These are phyloP conservation scores for Ascochyta rabiei DNA, from an alignment of 2,329 filamentous ascomycete species.

Conservation along the genomic window DNA sequence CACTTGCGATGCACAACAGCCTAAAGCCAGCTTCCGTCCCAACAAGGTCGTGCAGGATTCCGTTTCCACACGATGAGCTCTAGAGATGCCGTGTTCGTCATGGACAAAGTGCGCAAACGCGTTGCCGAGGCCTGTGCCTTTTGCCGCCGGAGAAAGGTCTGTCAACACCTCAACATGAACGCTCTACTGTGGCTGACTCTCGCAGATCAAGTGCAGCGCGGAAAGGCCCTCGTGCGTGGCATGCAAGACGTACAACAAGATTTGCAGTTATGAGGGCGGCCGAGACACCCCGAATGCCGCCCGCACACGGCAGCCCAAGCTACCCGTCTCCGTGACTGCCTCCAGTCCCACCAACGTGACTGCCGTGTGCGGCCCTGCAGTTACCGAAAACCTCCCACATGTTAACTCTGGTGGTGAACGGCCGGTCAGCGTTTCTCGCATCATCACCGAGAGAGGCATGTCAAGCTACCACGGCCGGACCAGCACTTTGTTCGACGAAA, in stretches of 20 bases:
- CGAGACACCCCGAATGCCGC: constrained; percentile 27
- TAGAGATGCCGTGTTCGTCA: neutral
- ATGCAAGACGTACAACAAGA: constrained; percentile 54
- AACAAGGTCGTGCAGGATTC: no score
- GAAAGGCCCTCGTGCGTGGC: constrained; percentile 55
- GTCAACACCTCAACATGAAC: neutral
- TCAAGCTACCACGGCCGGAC: constrained; percentile 59
- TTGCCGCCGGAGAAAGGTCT: constrained; percentile 50
- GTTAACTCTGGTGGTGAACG: constrained; percentile 5
- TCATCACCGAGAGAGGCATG: constrained; percentile 47
- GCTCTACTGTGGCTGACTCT: constrained; percentile 12
- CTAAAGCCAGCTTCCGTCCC: no score
- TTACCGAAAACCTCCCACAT: no score
- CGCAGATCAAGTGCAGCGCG: constrained; percentile 57
- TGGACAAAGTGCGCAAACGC: constrained; percentile 28
- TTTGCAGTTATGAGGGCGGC: constrained; percentile 49
- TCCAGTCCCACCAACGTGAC: neutral
- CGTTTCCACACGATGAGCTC: no score
- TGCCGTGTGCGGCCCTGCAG: no score
- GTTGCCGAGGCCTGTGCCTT: constrained; percentile 46
- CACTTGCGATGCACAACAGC: no score
- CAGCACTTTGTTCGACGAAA: constrained; percentile 57
- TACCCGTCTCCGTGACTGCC: constrained; percentile 16
- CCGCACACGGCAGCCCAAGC: constrained; percentile 6
- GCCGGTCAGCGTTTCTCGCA: constrained; percentile 40